Percentiles rank a stretch among this genome's conserved stretches.
Conservation (phyloP, 805 yeast genomes). For the Monosporozyma solicola region DNA sequence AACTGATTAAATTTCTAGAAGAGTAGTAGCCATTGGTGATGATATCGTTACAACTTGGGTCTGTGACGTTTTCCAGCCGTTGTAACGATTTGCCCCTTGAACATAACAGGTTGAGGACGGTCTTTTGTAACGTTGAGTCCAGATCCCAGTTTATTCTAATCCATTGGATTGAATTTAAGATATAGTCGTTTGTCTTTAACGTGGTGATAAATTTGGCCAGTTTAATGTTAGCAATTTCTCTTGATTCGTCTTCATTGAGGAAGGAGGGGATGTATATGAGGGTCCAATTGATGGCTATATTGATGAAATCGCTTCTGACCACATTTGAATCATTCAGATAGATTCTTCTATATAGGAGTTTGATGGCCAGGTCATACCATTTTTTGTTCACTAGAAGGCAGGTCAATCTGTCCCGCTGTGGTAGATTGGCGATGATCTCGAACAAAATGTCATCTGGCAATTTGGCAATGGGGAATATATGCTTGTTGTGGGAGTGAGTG, state of each 20-base stretch:
- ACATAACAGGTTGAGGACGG: conserved; percentile 25
- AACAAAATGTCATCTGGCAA: conserved; percentile 24
- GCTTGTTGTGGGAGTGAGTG: neutral
- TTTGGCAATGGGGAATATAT: conserved; percentile 11
- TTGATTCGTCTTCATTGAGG: conserved; percentile 20
- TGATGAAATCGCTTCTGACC: conserved; percentile 29
- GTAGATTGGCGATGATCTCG: conserved; percentile 30
- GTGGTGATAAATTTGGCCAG: conserved; percentile 23
- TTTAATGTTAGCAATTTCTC: conserved; percentile 26
- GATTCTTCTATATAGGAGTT: conserved; percentile 30
- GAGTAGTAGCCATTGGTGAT: conserved; percentile 25
- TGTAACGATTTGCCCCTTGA: conserved; percentile 24
- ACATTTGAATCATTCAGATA: conserved; percentile 36
- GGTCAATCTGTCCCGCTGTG: conserved; percentile 29
- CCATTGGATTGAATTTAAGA: conserved; percentile 28
- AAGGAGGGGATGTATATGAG: conserved; percentile 24
- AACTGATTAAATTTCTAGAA: conserved; percentile 21
- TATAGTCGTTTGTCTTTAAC: conserved; percentile 15
- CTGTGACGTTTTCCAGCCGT: conserved; percentile 35
- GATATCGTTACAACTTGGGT: conserved; percentile 31
- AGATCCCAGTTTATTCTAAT: conserved; percentile 38
- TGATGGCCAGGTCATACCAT: conserved; percentile 26
- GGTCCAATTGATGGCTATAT: conserved; percentile 35
- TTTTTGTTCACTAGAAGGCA: conserved; percentile 22
- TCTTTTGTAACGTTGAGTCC: conserved; percentile 25